Evolutionary conservation across 2,329 filamentous ascomycete genomes (phyloP).

Genomic region (Coleophoma eucalyptorum): DNA sequence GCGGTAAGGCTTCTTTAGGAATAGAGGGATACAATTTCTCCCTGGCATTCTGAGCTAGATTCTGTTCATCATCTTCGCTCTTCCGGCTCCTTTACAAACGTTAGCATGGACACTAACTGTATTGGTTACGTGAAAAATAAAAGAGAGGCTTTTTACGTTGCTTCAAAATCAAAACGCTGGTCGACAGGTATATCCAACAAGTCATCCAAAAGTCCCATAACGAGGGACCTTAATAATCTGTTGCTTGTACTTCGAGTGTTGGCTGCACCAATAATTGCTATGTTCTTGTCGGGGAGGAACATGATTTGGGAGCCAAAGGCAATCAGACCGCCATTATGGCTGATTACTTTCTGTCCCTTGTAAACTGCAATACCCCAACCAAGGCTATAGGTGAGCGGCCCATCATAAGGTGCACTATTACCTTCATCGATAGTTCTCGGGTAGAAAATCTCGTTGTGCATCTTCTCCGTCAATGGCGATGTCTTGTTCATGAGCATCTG

Average conservation of each 20-base stretch:
- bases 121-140: too few relatives aligned
- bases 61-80: too few relatives aligned
- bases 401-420: constrained; percentile 23
- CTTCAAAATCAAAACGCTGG: constrained; percentile 33
- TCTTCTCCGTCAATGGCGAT: constrained; percentile 29
- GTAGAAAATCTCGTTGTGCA: constrained; percentile 28
- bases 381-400: constrained; percentile 32
- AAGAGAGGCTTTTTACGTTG: too few relatives aligned
- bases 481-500: constrained; percentile 38
- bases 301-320: constrained; percentile 39
- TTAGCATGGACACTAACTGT: too few relatives aligned
- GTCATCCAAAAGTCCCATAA: too few relatives aligned
- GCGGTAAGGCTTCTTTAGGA: too few relatives aligned
- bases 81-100: too few relatives aligned
- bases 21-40: too few relatives aligned
- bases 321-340: constrained; percentile 39
- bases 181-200: constrained; percentile 29
- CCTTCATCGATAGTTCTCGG: constrained; percentile 22
- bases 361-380: constrained; percentile 37
- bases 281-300: constrained; percentile 40
- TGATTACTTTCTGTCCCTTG: constrained; percentile 36
- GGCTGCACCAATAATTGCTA: constrained; percentile 36
- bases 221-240: constrained; percentile 32
- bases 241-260: constrained; percentile 41
- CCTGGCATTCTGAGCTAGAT: too few relatives aligned